Evolutionary conservation across 495 filamentous ascomycete genomes (phyloP), one percentile per base, ranked within the genome.

Genomic region (Tuber magnatum): DNA sequence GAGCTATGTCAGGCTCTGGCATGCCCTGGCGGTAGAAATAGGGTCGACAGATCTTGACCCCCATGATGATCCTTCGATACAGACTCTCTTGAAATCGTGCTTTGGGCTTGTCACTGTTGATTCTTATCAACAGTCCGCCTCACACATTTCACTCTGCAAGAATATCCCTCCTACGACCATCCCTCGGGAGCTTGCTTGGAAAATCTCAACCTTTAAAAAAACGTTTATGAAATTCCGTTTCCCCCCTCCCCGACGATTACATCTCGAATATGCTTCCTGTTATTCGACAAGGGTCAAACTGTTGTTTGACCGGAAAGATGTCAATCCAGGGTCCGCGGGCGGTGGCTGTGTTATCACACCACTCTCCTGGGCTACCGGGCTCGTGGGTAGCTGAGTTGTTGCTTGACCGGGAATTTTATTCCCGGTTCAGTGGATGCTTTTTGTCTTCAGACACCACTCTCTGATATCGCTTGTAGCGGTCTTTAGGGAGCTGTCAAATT

Each of bases 211-310:
- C 4, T 61, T 61, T 61, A 61, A 61, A 61, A 61, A 61, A 32
- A 32, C 1, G 10, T 61, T 61, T 16, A 61, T 12, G 32, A 61
- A 61, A 32, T 1, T 61, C 56, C n/a, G 56, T 61, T 32, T 8
- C 56, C 56, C 51, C n/a, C 51, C n/a, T 28, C 51, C 51, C 51
- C 51, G 46, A 56, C 51, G 51, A 56, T 56, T 56, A 56, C 51
- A 56, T 56, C 51, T 56, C 51, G 51, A 56, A 56, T 56, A 56
- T 56, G 51, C 51, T 56, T 56, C 51, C 56, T 61, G 56, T 61
- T 61, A 61, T 61, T 32, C 56, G 56, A 32, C 56, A 61, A 16
- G 3, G 0, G 56, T 28, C 56, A 61, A 61, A 61, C 56, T 61
- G 3, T 16, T 61, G 56, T 32, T 61, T 61, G 56, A 61, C n/a